These are phyloP conservation scores for Sugiyamaella boreocaroliniensis DNA, from an alignment of 805 yeast species.

Conservation along the genomic window DNA sequence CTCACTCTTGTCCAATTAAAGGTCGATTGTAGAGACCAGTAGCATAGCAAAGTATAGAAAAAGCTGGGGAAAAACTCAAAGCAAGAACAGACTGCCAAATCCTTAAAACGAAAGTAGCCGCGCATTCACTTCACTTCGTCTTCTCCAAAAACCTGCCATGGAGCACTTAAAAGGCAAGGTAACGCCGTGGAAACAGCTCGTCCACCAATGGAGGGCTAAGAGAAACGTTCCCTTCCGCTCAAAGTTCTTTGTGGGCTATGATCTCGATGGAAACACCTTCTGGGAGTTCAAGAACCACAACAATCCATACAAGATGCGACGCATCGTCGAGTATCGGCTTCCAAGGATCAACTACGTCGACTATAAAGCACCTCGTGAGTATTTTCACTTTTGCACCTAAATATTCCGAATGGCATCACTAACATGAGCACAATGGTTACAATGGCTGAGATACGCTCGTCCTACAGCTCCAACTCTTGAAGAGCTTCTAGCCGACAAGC, in stretches of 20 bases:
- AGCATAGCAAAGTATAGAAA: not conserved
- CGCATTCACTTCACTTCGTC: not conserved
- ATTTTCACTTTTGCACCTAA: not conserved
- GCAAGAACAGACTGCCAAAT: too few species aligned
- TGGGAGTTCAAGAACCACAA: conserved; percentile 69
- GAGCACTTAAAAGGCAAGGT: conserved; percentile 43
- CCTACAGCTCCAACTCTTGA: conserved; percentile 51
- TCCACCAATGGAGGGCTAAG: conserved; percentile 54
- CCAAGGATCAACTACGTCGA: conserved; percentile 47
- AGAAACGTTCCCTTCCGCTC: conserved; percentile 62
- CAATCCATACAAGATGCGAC: conserved; percentile 45
- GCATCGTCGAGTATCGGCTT: conserved; percentile 54
- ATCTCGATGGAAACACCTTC: conserved; percentile 75
- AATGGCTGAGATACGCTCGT: conserved; percentile 69
- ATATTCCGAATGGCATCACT: too few species aligned
- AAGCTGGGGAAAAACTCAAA: not conserved
- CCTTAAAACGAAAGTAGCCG: too few species aligned
- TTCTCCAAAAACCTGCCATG: not conserved
- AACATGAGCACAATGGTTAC: conserved; percentile 58
- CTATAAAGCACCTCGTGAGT: conserved; percentile 44
- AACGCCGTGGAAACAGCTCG: conserved; percentile 43
- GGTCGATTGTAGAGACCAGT: not conserved
- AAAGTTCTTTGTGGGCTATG: conserved; percentile 63
- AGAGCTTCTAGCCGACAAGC: conserved; percentile 54
- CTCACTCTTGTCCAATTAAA: not conserved